These are phyloP conservation scores for Rhodotorula sp. DNA, from an alignment of 1,284 basidiomycete species.

Conservation along the genomic window DNA sequence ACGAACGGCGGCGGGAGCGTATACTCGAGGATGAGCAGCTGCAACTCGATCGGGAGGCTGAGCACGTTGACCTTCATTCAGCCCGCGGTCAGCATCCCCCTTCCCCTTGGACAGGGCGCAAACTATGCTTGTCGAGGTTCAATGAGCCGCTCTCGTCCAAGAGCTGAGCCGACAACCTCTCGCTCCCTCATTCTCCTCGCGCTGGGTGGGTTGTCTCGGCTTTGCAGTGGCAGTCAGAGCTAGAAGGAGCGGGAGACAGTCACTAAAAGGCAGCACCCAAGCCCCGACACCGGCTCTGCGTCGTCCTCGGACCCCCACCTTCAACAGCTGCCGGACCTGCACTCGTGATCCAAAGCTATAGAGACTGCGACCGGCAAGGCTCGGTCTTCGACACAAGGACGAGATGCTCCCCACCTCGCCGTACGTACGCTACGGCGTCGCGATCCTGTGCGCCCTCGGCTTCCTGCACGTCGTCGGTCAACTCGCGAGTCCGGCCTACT, in stretches of 20 bases:
- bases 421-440: constrained; percentile 9
- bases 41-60: neutral
- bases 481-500: constrained; percentile 3
- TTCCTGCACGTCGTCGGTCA: constrained; percentile 15
- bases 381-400: neutral
- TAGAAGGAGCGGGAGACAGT: neutral
- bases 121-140: neutral
- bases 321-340: too few species aligned
- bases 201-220: too few species aligned
- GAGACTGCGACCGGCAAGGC: neutral
- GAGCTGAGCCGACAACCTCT: too few species aligned
- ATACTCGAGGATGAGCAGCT: neutral
- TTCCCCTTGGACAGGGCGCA: too few species aligned
- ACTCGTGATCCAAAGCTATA: neutral
- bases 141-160: too few species aligned
- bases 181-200: too few species aligned
- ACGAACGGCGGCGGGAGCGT: neutral
- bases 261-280: too few species aligned
- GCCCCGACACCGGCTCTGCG: neutral
- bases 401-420: constrained; percentile 7
- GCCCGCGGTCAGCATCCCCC: too few species aligned
- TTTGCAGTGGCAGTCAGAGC: too few species aligned
- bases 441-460: neutral
- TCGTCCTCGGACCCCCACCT: neutral
- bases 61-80: neutral